phyloP scores from a whole-genome alignment of 768 basidiomycete genomes.

The Tephrocybe sp. region DNA sequence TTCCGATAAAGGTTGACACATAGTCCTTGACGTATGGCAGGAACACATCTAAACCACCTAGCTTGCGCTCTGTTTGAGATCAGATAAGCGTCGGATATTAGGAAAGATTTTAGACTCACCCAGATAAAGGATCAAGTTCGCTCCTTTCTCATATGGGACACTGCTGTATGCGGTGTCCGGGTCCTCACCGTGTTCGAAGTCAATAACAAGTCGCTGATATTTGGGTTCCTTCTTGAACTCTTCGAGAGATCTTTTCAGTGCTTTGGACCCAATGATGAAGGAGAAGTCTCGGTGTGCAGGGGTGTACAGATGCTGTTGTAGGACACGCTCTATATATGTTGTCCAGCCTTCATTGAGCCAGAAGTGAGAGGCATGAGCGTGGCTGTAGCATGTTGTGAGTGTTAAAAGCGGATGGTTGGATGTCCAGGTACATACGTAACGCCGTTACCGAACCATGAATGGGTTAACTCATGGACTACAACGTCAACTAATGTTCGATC shows the following conservation, averaged over 20 bases:
- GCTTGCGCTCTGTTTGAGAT: conserved; percentile 49
- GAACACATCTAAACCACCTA: conserved; percentile 84
- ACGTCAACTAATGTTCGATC: conserved; percentile 87
- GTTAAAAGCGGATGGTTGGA: not conserved
- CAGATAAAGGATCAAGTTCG: conserved; percentile 82
- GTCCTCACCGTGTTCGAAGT: conserved; percentile 70
- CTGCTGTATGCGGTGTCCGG: conserved; percentile 73
- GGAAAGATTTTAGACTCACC: conserved; percentile 41
- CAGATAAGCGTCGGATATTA: not conserved
- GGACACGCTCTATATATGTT: conserved; percentile 84
- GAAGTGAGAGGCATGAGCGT: conserved; percentile 74
- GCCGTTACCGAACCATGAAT: conserved; percentile 93
- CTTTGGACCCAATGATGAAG: conserved; percentile 73
- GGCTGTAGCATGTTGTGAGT: conserved; percentile 32
- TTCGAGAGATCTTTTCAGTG: conserved; percentile 67
- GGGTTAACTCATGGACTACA: conserved; percentile 81
- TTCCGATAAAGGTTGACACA: conserved; percentile 75
- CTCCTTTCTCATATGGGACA: conserved; percentile 87
- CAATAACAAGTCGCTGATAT: conserved; percentile 78
- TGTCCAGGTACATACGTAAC: conserved; percentile 63
- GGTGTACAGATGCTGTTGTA: conserved; percentile 67
- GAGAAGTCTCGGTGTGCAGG: conserved; percentile 78
- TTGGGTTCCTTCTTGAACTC: conserved; percentile 57
- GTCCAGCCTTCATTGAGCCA: conserved; percentile 96
- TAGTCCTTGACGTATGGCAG: conserved; percentile 84